phyloP scores from a whole-genome alignment of 768 basidiomycete genomes.

The Rhizopogon vulgaris region DNA sequence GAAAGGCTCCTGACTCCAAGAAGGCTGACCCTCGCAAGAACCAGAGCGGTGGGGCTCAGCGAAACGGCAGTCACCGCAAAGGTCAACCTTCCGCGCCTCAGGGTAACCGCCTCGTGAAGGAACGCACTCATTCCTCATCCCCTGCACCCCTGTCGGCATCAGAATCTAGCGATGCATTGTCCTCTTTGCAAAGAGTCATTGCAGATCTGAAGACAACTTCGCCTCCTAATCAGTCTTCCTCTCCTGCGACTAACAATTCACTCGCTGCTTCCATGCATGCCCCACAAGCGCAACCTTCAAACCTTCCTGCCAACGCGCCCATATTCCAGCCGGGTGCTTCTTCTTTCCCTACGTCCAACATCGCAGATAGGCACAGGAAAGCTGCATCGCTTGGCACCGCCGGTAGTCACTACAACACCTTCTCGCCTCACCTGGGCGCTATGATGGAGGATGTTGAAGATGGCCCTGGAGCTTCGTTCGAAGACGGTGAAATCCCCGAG shows the following conservation, averaged over 20 bases:
- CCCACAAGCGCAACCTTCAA: constrained; percentile 41
- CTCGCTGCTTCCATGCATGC: constrained; percentile 40
- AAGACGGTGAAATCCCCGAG: constrained; percentile 79
- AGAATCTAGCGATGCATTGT: constrained; percentile 75
- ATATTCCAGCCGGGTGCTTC: constrained; percentile 68
- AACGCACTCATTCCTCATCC: constrained; percentile 35
- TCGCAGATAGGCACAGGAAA: constrained; percentile 66
- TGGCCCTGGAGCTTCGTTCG: constrained; percentile 40
- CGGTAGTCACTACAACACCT: constrained; percentile 58
- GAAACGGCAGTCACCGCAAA: constrained; percentile 49
- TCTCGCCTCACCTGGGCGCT: constrained; percentile 72
- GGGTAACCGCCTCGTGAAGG: constrained; percentile 47
- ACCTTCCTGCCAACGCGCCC: constrained; percentile 60
- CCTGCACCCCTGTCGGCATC: constrained; percentile 46
- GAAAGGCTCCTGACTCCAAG: constrained; percentile 49
- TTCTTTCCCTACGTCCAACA: constrained; percentile 41
- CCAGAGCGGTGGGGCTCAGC: constrained; percentile 40
- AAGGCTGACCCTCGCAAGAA: constrained; percentile 54
- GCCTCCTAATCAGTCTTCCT: constrained; percentile 42
- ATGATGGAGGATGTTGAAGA: constrained; percentile 84
- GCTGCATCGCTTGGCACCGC: constrained; percentile 66
- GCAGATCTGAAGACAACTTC: constrained; percentile 88
- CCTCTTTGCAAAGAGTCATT: constrained; percentile 89
- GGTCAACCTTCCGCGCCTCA: constrained; percentile 54
- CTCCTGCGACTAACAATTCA: constrained; percentile 32